A percentile compares a stretch with the other conserved stretches of the same genome.
Evolutionary conservation across 441 rosid genomes (phyloP).

Genomic region (Adansonia rubrostipa): DNA sequence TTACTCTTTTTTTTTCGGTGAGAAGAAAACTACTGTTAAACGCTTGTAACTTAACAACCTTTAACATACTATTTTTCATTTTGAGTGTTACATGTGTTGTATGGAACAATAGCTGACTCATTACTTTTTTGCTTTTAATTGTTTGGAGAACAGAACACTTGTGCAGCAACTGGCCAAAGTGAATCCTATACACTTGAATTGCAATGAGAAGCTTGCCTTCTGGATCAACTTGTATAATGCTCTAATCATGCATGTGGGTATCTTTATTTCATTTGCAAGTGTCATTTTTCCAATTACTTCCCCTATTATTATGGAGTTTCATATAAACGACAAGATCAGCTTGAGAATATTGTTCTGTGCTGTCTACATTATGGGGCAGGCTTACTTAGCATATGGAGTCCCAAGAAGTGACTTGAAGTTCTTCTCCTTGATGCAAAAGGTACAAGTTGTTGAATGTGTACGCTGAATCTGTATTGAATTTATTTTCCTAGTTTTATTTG

Average conservation of each 20-base stretch:
- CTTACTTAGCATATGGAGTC: conserved; percentile 91
- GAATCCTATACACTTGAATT: conserved; percentile 61
- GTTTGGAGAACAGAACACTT: conserved; percentile 51
- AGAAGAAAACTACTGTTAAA: too few species aligned
- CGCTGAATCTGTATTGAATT: neutral
- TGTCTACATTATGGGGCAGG: conserved; percentile 46
- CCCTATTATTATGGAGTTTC: neutral
- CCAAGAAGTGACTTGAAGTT: conserved; percentile 84
- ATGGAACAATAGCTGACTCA: conserved; percentile 24
- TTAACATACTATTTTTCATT: neutral
- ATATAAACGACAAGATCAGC: neutral
- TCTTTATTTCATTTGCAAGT: conserved; percentile 13
- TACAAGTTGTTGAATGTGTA: conserved; percentile 32
- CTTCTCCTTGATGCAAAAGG: conserved; percentile 96
- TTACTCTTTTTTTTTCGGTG: neutral
- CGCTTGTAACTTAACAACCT: neutral
- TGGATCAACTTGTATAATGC: conserved; percentile 81
- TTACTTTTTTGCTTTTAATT: conserved; percentile 25
- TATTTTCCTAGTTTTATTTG: neutral
- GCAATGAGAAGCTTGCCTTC: conserved; percentile 75
- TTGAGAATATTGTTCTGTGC: conserved; percentile 19
- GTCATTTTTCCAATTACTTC: neutral
- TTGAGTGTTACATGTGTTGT: neutral
- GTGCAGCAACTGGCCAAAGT: conserved; percentile 61
- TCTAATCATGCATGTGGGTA: conserved; percentile 74